Conservation (phyloP, 306 rosid species). For the Lupinus albus region DNA sequence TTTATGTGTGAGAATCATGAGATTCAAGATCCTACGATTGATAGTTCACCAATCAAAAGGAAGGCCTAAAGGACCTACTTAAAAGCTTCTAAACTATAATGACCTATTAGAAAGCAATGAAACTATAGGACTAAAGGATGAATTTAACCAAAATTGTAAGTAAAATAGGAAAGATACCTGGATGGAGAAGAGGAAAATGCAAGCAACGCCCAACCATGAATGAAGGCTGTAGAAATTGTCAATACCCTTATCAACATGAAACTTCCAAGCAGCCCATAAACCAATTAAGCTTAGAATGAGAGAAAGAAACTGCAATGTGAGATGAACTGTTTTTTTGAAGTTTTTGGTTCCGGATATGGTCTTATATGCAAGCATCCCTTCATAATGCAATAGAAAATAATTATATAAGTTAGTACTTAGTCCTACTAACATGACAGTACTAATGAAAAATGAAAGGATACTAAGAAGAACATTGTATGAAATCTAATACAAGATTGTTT, state of each 20-base stretch:
- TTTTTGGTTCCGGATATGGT: slow-evolving; percentile 79
- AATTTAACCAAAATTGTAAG: background rate
- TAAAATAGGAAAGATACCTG: slow-evolving; percentile 56
- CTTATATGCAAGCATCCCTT: slow-evolving; percentile 96
- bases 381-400: slow-evolving; percentile 32
- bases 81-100: too few species aligned
- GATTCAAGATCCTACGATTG: too few species aligned
- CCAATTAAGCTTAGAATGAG: slow-evolving; percentile 77
- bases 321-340: slow-evolving; percentile 75
- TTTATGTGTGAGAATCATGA: too few species aligned
- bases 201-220: slow-evolving; percentile 93
- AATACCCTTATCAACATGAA: slow-evolving; percentile 91
- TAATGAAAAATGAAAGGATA: slow-evolving; percentile 10
- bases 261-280: slow-evolving; percentile 94
- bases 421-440: background rate
- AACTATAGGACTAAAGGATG: too few species aligned
- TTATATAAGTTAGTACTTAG: slow-evolving; percentile 15
- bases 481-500: background rate
- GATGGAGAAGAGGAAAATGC: slow-evolving; percentile 71
- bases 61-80: too few species aligned
- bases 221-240: slow-evolving; percentile 98
- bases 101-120: too few species aligned
- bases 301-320: slow-evolving; percentile 66
- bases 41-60: too few species aligned
- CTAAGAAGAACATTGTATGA: background rate